Percentiles rank a stretch among this genome's conserved stretches.
Evolutionary conservation across 805 yeast genomes (phyloP).

Genomic region (Kodamaea neixiangensis): DNA sequence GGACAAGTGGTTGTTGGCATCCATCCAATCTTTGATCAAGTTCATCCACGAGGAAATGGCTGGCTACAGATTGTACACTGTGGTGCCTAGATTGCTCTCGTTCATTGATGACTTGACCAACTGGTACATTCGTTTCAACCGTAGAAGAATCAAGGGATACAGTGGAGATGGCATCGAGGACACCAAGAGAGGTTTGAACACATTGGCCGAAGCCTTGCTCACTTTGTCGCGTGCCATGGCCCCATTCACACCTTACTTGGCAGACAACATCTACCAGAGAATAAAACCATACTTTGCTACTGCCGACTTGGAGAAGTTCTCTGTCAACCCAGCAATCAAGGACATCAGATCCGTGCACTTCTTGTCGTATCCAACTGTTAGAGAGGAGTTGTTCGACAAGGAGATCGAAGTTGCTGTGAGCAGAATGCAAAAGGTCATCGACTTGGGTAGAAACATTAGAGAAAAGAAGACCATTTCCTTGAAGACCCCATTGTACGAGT

Average conservation of each 20-base stretch:
- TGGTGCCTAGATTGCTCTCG: constrained; percentile 86
- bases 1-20: constrained; percentile 97
- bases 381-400: constrained; percentile 77
- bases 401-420: constrained; percentile 84
- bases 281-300: constrained; percentile 63
- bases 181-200: constrained; percentile 83
- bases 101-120: constrained; percentile 94
- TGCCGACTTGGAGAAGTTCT: constrained; percentile 49
- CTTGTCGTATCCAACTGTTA: constrained; percentile 84
- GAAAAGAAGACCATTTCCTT: constrained; percentile 92
- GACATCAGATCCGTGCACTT: constrained; percentile 90
- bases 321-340: constrained; percentile 43
- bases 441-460: constrained; percentile 93
- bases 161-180: constrained; percentile 78
- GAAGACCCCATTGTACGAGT: constrained; percentile 89
- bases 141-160: constrained; percentile 93
- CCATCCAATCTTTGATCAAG: constrained; percentile 87
- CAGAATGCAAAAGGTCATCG: constrained; percentile 97
- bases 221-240: constrained; percentile 95
- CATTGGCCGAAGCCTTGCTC: constrained; percentile 86
- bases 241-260: constrained; percentile 95
- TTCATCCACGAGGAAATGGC: constrained; percentile 89
- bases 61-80: constrained; percentile 89
- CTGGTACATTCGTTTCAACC: constrained; percentile 98
- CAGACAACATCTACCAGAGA: constrained; percentile 85